Percentiles rank a stretch among this genome's conserved stretches.
Evolutionary conservation across 1,139 yeast species (phyloP).

Genomic region (Protomyces lactucae-debilis): DNA sequence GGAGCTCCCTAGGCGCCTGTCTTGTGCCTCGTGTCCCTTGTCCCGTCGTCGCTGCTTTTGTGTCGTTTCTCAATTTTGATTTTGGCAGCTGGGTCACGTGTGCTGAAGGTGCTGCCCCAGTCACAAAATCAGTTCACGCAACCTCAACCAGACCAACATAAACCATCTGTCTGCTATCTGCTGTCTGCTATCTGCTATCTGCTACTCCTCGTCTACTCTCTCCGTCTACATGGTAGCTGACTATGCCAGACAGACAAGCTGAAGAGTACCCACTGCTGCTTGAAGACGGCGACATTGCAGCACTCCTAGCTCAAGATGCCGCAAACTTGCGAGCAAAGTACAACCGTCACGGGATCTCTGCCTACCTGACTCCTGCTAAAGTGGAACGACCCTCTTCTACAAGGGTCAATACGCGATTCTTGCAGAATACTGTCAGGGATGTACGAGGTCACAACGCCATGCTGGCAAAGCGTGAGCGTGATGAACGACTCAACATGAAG

Average conservation of each 20-base stretch:
- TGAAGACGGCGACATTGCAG: constrained; percentile 10
- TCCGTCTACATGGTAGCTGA: too few species aligned
- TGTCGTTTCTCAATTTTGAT: too few species aligned
- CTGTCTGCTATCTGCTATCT: too few species aligned
- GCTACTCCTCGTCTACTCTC: too few species aligned
- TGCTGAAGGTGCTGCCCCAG: too few species aligned
- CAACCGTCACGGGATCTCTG: background rate
- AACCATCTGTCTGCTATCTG: too few species aligned
- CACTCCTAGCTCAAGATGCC: constrained; percentile 10
- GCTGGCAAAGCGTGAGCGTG: constrained; percentile 3
- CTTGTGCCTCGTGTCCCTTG: too few species aligned
- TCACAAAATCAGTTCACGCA: too few species aligned
- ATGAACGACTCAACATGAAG: constrained; percentile 8
- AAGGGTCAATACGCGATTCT: constrained; percentile 5
- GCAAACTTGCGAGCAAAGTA: background rate
- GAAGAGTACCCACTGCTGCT: constrained; percentile 10
- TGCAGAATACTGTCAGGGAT: constrained; percentile 6
- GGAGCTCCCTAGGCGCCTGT: too few species aligned
- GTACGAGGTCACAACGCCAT: constrained; percentile 13
- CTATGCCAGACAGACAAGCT: background rate
- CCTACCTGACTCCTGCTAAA: background rate
- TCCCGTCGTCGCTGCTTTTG: too few species aligned
- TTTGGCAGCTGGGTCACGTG: too few species aligned
- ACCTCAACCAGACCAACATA: too few species aligned
- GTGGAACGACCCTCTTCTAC: background rate